Evolutionary conservation across 768 basidiomycete genomes (phyloP), one percentile per base, ranked within the genome.

Genomic region (button mushroom (Agaricus bisporus)): DNA sequence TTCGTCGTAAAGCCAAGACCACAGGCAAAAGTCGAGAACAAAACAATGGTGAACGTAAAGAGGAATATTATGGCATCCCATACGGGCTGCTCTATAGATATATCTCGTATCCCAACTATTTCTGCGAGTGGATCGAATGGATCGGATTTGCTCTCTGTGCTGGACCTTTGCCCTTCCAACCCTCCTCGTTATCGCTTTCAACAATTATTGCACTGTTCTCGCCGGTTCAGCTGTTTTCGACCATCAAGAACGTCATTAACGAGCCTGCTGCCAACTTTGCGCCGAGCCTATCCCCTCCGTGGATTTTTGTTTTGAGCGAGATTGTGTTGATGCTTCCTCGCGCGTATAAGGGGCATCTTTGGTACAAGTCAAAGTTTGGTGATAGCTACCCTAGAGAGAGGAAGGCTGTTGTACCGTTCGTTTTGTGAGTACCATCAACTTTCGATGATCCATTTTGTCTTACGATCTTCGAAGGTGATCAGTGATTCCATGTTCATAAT

Each of bases 41-140:
- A 5, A 28, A 14, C 15, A 35, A 44, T 3, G 39, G 25, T 12
- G 11, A 49, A 17, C 54, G 22, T 11, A 60, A 64, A 20, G 67
- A 65, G 39, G 79, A 82, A 46, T 74, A 89, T 67, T 91, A 91
- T 64, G 83, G 84, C 4, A 85, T 94, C 55, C 93, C 95, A 0
- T 78, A 85, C 48, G 91, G 88, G 0, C 77, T 81, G 18, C 71
- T 95, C 15, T 97, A 88, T 74, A 61, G 66, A 41, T 85, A 80
- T 63, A 73, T 98, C 61, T 91, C 92, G 5, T 95, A 85, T 70
- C 95, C 95, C 9, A 93, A 97, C 67, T 98, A 98, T 70, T 71
- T 92, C 17, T 92, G 86, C 69, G 95, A 98, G 65, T 98, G 95
- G 95, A 55, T 87, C 51, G 95, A 98, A 69, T 98, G 95, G 94